Evolutionary conservation across 2,329 filamentous ascomycete genomes (phyloP).

Genomic region (Monilinia aucupariae): DNA sequence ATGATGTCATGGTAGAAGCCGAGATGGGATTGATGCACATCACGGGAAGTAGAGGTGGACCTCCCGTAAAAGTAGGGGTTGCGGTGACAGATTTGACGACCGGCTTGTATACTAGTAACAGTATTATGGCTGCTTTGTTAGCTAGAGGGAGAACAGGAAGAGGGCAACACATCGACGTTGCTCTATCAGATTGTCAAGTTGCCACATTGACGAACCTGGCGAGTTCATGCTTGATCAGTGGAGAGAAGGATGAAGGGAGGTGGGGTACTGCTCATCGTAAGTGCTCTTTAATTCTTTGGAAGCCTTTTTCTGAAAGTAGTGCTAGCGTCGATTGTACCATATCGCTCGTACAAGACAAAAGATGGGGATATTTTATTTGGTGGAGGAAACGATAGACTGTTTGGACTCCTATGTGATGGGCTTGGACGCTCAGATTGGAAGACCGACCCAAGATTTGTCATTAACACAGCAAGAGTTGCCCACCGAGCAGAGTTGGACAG

Average conservation of each 20-base stretch:
- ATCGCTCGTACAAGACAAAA: conserved; percentile 73
- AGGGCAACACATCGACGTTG: conserved; percentile 89
- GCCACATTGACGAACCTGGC: conserved; percentile 94
- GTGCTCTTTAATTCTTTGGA: conserved; percentile 18
- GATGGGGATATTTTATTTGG: conserved; percentile 67
- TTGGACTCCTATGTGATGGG: conserved; percentile 57
- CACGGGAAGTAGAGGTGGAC: conserved; percentile 79
- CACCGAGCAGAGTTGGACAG: conserved; percentile 73
- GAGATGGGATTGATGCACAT: conserved; percentile 99
- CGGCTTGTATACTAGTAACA: conserved; percentile 89
- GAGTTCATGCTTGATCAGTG: conserved; percentile 83
- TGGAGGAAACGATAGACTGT: conserved; percentile 67
- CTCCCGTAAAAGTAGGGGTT: conserved; percentile 94
- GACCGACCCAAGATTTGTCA: conserved; percentile 51
- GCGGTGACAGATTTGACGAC: conserved; percentile 96
- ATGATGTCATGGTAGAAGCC: conserved; percentile 99
- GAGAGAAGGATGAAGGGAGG: conserved; percentile 77
- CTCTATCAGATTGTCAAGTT: conserved; percentile 89
- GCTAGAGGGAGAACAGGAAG: conserved; percentile 65
- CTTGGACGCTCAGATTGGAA: conserved; percentile 56
- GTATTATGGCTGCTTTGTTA: conserved; percentile 90
- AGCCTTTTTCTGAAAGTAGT: neutral
- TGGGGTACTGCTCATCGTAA: conserved; percentile 96
- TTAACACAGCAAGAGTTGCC: conserved; percentile 58
- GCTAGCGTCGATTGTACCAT: conserved; percentile 90